Conservation (phyloP, 176 grass and related monocot species). For the Hyparrhenia diplandra region DNA sequence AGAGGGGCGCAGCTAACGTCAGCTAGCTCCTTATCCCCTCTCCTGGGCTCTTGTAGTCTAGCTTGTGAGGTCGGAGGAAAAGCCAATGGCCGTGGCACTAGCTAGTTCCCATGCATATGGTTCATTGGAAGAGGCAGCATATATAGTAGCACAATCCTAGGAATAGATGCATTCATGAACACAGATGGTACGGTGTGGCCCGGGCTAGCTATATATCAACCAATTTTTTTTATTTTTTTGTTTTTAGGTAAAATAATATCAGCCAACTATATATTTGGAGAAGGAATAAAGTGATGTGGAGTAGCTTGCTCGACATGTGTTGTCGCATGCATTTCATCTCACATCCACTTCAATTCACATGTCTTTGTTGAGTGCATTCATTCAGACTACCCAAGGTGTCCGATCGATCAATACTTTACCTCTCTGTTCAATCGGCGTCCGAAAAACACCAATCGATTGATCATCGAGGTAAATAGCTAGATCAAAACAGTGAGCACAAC, state of each 20-base stretch:
- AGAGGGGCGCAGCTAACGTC: background rate
- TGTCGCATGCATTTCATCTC: background rate
- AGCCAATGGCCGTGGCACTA: background rate
- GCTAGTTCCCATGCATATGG: background rate
- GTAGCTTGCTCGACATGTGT: background rate
- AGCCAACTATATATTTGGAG: background rate
- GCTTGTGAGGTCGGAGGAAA: background rate
- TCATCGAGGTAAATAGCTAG: background rate
- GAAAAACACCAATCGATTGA: too few species aligned
- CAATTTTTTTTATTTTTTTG: too few species aligned
- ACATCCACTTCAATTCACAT: background rate
- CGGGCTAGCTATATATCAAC: background rate
- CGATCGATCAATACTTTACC: too few species aligned
- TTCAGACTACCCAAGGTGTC: too few species aligned
- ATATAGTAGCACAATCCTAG: slow-evolving; percentile 44
- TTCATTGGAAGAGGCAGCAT: background rate
- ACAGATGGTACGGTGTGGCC: slow-evolving; percentile 15
- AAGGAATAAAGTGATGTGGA: slow-evolving; percentile 43
- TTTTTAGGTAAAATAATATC: too few species aligned
- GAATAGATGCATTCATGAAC: slow-evolving; percentile 71
- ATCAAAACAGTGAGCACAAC: background rate
- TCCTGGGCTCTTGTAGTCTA: too few species aligned
- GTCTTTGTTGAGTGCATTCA: background rate
- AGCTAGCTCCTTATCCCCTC: background rate
- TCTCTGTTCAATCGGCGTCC: too few species aligned